Evolutionary conservation across 331 rosid species (phyloP).

Genomic region (Saraca asoca): DNA sequence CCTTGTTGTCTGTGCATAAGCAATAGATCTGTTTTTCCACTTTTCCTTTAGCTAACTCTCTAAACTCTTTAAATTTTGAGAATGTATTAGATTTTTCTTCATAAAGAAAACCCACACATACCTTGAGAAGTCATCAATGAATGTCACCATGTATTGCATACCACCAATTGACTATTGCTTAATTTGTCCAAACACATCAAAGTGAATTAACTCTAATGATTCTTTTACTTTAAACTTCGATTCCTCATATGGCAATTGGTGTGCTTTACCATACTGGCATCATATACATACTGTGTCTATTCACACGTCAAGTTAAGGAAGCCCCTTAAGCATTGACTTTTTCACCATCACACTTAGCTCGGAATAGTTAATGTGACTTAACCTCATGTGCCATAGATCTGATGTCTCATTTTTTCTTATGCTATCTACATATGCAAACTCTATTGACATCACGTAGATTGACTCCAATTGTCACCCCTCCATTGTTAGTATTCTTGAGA

Average conservation of each 20-base stretch:
- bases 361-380: constrained; percentile 11
- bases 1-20: not conserved
- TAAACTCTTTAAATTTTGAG: too few relatives aligned
- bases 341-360: constrained; percentile 23
- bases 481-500: not conserved
- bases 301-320: too few relatives aligned
- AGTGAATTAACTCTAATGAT: constrained; percentile 18
- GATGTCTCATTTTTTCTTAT: constrained; percentile 5
- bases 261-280: too few relatives aligned
- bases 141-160: constrained; percentile 3
- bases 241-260: too few relatives aligned
- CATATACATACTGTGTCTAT: too few relatives aligned
- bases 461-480: constrained; percentile 1
- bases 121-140: constrained; percentile 20
- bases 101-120: too few relatives aligned
- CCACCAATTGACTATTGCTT: not conserved
- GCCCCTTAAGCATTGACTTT: too few relatives aligned
- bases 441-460: constrained; percentile 8
- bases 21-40: not conserved
- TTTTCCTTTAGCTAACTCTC: not conserved
- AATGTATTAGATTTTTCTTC: too few relatives aligned
- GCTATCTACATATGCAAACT: constrained; percentile 13
- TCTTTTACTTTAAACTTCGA: constrained; percentile 1
- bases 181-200: constrained; percentile 15
- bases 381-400: constrained; percentile 6